phyloP scores from a whole-genome alignment of 2,329 filamentous ascomycete species.

The Talaromyces sp. region DNA sequence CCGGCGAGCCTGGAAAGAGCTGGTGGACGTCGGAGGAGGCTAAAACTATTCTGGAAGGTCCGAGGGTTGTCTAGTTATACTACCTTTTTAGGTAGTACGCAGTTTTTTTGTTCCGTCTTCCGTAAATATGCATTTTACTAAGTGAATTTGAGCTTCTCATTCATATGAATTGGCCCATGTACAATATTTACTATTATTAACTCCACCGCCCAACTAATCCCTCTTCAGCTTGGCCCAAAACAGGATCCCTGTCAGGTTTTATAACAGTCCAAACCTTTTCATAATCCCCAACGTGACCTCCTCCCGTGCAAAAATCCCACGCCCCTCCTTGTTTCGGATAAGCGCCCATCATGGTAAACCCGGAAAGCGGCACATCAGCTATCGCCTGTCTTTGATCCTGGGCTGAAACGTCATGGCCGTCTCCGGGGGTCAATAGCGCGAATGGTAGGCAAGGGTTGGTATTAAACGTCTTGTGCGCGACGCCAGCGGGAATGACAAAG shows the following conservation, averaged over 20 bases:
- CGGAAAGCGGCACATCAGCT: conserved; percentile 31
- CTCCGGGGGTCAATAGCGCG: conserved; percentile 42
- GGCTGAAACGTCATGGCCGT: conserved; percentile 32
- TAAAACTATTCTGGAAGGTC: conserved; percentile 64
- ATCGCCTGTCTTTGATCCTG: conserved; percentile 33
- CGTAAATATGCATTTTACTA: background rate
- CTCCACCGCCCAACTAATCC: conserved; percentile 36
- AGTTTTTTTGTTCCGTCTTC: background rate
- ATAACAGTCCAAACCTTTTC: conserved; percentile 43
- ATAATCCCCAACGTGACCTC: conserved; percentile 39
- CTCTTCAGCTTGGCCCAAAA: conserved; percentile 37
- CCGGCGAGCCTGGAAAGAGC: conserved; percentile 70
- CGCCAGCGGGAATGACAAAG: conserved; percentile 55
- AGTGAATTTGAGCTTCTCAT: background rate
- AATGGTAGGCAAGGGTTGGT: conserved; percentile 36
- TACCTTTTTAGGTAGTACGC: conserved; percentile 8
- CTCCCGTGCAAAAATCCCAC: conserved; percentile 51
- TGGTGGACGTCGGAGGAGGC: conserved; percentile 85
- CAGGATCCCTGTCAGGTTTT: conserved; percentile 46
- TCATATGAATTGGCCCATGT: background rate
- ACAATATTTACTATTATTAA: background rate
- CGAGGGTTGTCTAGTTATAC: conserved; percentile 20
- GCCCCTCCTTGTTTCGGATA: conserved; percentile 44
- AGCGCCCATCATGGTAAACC: conserved; percentile 56
- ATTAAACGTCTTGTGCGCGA: conserved; percentile 52